Conservation (phyloP, 768 basidiomycete genomes). For the Rhodotorula kratochvilovae region DNA sequence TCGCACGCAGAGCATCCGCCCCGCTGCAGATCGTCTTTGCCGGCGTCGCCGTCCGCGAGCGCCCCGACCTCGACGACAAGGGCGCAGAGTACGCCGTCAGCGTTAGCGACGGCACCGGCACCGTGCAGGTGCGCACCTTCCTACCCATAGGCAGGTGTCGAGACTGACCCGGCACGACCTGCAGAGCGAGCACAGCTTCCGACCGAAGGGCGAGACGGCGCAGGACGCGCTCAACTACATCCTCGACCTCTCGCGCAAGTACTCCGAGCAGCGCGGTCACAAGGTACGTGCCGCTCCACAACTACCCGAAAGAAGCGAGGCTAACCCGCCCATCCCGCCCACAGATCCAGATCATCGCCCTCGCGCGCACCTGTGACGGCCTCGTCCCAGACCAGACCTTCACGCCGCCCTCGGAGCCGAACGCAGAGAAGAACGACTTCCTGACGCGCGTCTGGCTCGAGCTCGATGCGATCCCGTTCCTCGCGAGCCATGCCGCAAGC, state of each 20-base stretch:
- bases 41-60: constrained; percentile 14
- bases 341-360: constrained; percentile 15
- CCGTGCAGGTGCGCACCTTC: neutral
- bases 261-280: constrained; percentile 4
- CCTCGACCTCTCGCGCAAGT: constrained; percentile 7
- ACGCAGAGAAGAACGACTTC: neutral
- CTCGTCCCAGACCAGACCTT: constrained; percentile 2
- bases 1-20: neutral
- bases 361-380: constrained; percentile 3
- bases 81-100: constrained; percentile 9
- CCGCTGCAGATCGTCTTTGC: constrained; percentile 15
- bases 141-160: no score
- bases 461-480: constrained; percentile 32
- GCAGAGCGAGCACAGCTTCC: constrained; percentile 13
- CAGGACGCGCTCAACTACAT: neutral
- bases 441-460: constrained; percentile 25
- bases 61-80: constrained; percentile 5
- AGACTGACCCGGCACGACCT: no score
- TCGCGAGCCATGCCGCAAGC: neutral
- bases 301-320: no score
- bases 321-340: accelerated
- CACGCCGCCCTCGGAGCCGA: neutral
- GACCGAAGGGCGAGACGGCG: neutral
- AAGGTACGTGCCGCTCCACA: neutral
- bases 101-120: constrained; percentile 7